Evolutionary conservation across 148 eudicot genomes (phyloP).

Genomic region (Cornus kousa): DNA sequence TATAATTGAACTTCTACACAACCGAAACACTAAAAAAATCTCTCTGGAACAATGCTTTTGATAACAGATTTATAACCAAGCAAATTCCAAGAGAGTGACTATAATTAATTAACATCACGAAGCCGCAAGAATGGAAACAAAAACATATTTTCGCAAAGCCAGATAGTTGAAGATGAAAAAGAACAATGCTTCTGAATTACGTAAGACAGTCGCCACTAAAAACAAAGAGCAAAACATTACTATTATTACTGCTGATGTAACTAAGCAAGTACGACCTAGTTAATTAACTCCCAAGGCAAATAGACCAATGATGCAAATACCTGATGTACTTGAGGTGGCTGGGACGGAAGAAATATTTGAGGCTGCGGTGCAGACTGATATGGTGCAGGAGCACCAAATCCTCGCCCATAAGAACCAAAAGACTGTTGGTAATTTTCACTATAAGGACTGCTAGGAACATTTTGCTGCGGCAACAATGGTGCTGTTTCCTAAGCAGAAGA

Average conservation of each 20-base stretch:
- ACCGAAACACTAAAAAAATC: neutral
- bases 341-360: slow-evolving; percentile 67
- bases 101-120: too few relatives aligned
- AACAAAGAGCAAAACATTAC: neutral
- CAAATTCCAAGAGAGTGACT: too few relatives aligned
- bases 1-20: neutral
- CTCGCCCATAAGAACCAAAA: slow-evolving; percentile 36
- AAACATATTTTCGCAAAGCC: neutral
- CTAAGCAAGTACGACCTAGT: neutral
- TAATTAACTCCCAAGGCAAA: neutral
- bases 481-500: slow-evolving; percentile 34
- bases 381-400: slow-evolving; percentile 43
- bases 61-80: too few relatives aligned
- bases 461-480: slow-evolving; percentile 37
- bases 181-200: too few relatives aligned
- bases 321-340: slow-evolving; percentile 51
- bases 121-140: too few relatives aligned
- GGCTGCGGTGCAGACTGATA: slow-evolving; percentile 56
- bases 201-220: neutral
- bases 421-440: slow-evolving; percentile 52
- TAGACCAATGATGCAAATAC: slow-evolving; percentile 27
- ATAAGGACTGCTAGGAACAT: slow-evolving; percentile 39
- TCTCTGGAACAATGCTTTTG: too few relatives aligned
- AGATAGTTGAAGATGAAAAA: too few relatives aligned
- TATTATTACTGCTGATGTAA: neutral